Base-by-base conservation (phyloP, 805 yeast genomes). In the Monosporozyma yasuniensis region DNA sequence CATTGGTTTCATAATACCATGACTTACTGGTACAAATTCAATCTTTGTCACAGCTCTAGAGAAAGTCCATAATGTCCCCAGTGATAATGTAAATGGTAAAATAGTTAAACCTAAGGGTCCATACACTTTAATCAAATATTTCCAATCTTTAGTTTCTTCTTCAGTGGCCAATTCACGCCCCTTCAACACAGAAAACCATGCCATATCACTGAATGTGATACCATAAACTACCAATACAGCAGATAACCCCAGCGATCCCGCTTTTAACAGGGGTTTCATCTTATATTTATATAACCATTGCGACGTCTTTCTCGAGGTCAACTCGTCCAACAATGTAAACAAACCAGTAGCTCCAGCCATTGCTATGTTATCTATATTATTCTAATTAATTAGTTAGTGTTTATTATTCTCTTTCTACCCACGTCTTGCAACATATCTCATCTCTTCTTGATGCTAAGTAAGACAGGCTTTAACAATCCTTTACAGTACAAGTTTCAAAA, bases 41-140 rank as follows among this genome's bases (percentile, higher is more conserved):
- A 64, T 55, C 21, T 53, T 56, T 2, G 66, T 59, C 10, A 61
- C 63, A 2, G 64, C 51, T 47, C 67, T 55, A 11, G 68, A 59
- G 9, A 61, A 59, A 1, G 56, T 43, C 39, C 55, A 54, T 3
- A 61, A 21, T 1, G 67, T 56, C 14, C 57, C 59, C 4, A 54
- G 27, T 0, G 68, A 54, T 8, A 66, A 41, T 4, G 61, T 39
- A 10, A 66, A 50, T 7, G 70, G 70, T 21, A 66, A 52, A 4
- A 56, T 44, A 1, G 63, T 50, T 30, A 66, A 50, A 3, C 56
- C 50, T 12, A 57, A 52, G 6, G 68, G 66, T 3, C 61, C 59
- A 22, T 54, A 56, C 1, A 61, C 53, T 37, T 62, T 59, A 16
- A 51, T 50, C 54, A 49, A 51, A 52, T 49, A 60, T 30, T 46